phyloP scores from a whole-genome alignment of 352 stramenopile genomes.

The Phytopythium vexans region DNA sequence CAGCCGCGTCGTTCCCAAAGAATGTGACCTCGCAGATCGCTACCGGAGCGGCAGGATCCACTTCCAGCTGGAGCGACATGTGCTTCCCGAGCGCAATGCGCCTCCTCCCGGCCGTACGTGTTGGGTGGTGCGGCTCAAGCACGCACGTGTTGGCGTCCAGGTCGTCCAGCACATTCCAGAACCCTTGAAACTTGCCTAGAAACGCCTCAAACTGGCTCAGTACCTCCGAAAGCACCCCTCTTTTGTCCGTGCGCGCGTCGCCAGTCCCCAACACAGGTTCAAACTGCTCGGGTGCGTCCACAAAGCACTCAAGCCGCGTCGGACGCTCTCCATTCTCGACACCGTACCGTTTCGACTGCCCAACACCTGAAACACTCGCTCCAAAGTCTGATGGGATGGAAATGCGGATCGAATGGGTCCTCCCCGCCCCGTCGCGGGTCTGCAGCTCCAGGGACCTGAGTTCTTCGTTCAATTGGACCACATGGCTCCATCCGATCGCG shows the following conservation, averaged over 20 bases:
- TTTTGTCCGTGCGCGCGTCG: background rate
- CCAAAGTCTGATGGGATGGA: slow-evolving; percentile 41
- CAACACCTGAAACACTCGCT: no score
- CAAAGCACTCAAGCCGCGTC: slow-evolving; percentile 26
- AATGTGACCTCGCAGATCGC: slow-evolving; percentile 63
- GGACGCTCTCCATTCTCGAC: background rate
- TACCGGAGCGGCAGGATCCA: slow-evolving; percentile 37
- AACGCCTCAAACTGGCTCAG: slow-evolving; percentile 55
- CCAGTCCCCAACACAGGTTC: slow-evolving; percentile 14
- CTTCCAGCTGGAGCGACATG: slow-evolving; percentile 72
- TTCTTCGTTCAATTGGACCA: slow-evolving; percentile 58
- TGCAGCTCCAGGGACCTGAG: slow-evolving; percentile 53
- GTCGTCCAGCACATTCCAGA: slow-evolving; percentile 79
- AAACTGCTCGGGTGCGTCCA: slow-evolving; percentile 60
- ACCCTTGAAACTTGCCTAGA: slow-evolving; percentile 58
- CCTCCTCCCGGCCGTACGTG: slow-evolving; percentile 53
- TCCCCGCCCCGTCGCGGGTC: slow-evolving; percentile 27
- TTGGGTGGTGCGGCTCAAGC: slow-evolving; percentile 67
- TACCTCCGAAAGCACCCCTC: slow-evolving; percentile 20
- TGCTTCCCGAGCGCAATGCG: slow-evolving; percentile 64
- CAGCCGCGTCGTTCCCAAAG: slow-evolving; percentile 65
- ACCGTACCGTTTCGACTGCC: background rate
- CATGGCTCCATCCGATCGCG: slow-evolving; percentile 49
- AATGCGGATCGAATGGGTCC: slow-evolving; percentile 44
- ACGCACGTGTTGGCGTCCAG: slow-evolving; percentile 72